Evolutionary conservation across 2,329 filamentous ascomycete species (phyloP), one percentile per base, ranked within the genome.

Genomic region (Zymoseptoria pseudotritici): DNA sequence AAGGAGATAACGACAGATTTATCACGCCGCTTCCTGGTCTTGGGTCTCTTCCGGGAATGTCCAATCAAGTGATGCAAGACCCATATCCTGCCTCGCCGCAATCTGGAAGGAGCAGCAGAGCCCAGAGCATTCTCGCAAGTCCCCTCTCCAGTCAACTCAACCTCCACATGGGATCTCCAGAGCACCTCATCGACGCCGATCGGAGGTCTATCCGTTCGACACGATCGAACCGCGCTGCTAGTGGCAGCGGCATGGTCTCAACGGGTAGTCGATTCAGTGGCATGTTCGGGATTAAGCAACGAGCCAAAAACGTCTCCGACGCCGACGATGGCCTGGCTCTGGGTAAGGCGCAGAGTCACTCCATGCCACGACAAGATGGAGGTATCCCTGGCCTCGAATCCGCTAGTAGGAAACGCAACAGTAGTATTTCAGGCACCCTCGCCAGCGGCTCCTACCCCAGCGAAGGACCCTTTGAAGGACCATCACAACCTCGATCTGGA

Each of bases 291-390:
- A 83, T 86, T 55, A 84, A 84, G 51, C 80, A 83, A 58, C 81
- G 82, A 24, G 78, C 82, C 4, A 91, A 90, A 73, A 80, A 80
- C 0, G 70, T 80, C 6, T 81, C 83, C 8, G 51, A 53, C 22
- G 82, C 83, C 29, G 81, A 85, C 29, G 86, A 86, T 0, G 90
- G 90, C 0, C 85, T 82, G 20, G 90, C 89, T 6, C 58, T 72
- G 50, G 67, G 69, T 69, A 76, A 83, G 29, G 82, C 83, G 0
- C 88, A 93, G 70, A 91, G 88, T 67, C 88, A 90, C 69, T 93
- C 90, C 0, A 85, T 94, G 65, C 90, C 90, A 5, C 77, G 83
- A 42, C 80, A 85, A 50, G 79, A 80, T 26, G 72, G 72, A 54
- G 73, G 65, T 9, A 58, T 71, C 11, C 61, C 66, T n/a, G 71